phyloP scores from a whole-genome alignment of 2,329 filamentous ascomycete genomes.

The Ustilaginoidea virens region DNA sequence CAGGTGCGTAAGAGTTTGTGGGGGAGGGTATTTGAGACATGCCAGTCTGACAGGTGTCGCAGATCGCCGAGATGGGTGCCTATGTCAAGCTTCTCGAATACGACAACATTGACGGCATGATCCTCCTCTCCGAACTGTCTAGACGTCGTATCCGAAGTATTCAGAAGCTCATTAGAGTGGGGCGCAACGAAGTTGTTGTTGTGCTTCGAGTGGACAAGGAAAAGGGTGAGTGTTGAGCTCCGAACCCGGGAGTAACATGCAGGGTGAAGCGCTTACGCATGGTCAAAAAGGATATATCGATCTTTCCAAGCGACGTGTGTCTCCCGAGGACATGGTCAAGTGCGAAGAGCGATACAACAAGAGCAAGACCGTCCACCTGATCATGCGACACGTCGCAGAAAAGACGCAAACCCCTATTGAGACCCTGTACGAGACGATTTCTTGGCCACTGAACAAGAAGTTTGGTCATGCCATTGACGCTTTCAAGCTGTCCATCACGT shows the following conservation, averaged over 20 bases:
- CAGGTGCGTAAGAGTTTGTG: conserved; percentile 47
- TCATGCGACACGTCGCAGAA: conserved; percentile 97
- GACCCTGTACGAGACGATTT: conserved; percentile 82
- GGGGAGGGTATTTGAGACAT: no score
- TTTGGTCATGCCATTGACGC: conserved; percentile 94
- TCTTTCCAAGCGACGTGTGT: conserved; percentile 95
- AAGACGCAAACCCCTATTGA: conserved; percentile 93
- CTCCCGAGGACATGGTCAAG: conserved; percentile 92
- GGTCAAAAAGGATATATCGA: conserved; percentile 64
- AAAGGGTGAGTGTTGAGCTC: conserved; percentile 48
- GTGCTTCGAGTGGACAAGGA: conserved; percentile 98
- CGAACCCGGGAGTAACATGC: no score
- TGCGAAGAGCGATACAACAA: conserved; percentile 99
- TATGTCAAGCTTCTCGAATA: conserved; percentile 99
- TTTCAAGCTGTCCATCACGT: conserved; percentile 98
- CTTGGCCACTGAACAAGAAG: conserved; percentile 95
- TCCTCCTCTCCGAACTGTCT: conserved; percentile 91
- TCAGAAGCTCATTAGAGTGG: conserved; percentile 96
- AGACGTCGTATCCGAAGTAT: conserved; percentile 97
- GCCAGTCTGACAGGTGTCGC: conserved; percentile 7
- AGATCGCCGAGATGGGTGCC: conserved; percentile 99
- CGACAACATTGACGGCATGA: conserved; percentile 99
- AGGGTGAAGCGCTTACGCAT: conserved; percentile 13
- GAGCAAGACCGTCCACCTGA: conserved; percentile 97
- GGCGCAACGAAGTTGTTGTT: conserved; percentile 95